Evolutionary conservation across 1,139 yeast genomes (phyloP), one percentile per base, ranked within the genome.

Genomic region (Magnusiomyces ingens): DNA sequence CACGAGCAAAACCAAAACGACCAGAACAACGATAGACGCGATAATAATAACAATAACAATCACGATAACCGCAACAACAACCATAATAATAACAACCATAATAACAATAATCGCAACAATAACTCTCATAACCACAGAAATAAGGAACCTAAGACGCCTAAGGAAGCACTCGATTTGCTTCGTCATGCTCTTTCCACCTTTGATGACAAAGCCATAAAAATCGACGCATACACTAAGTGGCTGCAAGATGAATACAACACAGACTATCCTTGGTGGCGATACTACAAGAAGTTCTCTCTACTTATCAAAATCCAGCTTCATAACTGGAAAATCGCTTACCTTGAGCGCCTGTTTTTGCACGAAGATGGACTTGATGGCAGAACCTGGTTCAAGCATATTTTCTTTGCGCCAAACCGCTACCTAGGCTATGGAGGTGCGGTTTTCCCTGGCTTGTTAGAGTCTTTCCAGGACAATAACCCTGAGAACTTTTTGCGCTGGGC

Each of bases 361-460:
- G 45, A 48, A 3, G 50, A 53, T 3, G 52, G 53, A 1, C 49
- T 50, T 18, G 52, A 48, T 22, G 49, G 45, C 40, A 51, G 58
- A 8, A 48, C 52, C 1, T 59, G 60, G 60, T 58, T 49, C 50
- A 52, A 55, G 45, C 58, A 57, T 48, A 53, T 52, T 2, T 46
- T 58, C 40, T 53, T 57, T 46, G 58, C 59, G 3, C 59, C 59
- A 1, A 53, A 57, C 50, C 18, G 55, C 13, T 52, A 55, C 67
- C 84, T 91, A 1, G 95, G 95, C 1, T 87, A 87, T 63, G 84
- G 85, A 22, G 93, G 93, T 1, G 89, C 84, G 63, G 79, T 81
- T 13, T 75, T 84, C 59, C 94, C 95, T 1, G 90, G 88, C 1
- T 72, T 86, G 55, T 77, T 77, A 48, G 95, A 86, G 66, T 85